phyloP scores from a whole-genome alignment of 2,329 filamentous ascomycete species.

The Colletotrichum echinochloae region DNA sequence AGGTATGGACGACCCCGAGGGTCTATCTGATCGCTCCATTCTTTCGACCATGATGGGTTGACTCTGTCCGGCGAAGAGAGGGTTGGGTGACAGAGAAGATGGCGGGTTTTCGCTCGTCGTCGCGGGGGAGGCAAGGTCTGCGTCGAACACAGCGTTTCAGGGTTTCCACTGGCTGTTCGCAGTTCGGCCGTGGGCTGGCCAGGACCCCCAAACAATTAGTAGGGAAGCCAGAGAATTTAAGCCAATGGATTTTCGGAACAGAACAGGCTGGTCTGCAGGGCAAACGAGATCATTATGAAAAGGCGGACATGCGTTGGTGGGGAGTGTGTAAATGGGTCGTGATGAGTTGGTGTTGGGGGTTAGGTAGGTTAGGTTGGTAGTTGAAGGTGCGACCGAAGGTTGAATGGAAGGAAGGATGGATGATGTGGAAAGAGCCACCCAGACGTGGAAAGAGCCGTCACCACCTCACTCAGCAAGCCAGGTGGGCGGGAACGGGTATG shows the following conservation, averaged over 20 bases:
- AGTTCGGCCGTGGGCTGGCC: constrained; percentile 34
- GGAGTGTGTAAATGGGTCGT: constrained; percentile 18
- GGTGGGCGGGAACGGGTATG: constrained; percentile 16
- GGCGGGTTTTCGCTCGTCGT: constrained; percentile 14
- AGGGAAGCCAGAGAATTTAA: constrained; percentile 36
- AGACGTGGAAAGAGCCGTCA: constrained; percentile 20
- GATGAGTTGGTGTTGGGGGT: no score
- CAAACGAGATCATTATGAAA: constrained; percentile 39
- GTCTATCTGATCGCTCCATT: constrained; percentile 43
- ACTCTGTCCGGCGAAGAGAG: constrained; percentile 11
- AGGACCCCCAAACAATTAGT: constrained; percentile 32
- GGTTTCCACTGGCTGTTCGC: constrained; percentile 29
- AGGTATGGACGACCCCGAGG: constrained; percentile 46
- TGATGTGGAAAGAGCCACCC: not conserved
- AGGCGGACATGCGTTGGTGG: constrained; percentile 34
- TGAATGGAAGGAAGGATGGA: constrained; percentile 5
- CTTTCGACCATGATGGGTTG: constrained; percentile 40
- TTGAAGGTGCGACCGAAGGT: constrained; percentile 25
- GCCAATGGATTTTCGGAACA: constrained; percentile 39
- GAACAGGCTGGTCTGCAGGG: constrained; percentile 35
- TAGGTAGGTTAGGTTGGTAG: no score
- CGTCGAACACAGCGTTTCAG: constrained; percentile 39
- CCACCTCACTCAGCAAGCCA: constrained; percentile 31
- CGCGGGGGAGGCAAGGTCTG: constrained; percentile 22
- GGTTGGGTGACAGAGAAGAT: not conserved